Conservation (phyloP, 768 basidiomycete genomes). For the Russula abietina region DNA sequence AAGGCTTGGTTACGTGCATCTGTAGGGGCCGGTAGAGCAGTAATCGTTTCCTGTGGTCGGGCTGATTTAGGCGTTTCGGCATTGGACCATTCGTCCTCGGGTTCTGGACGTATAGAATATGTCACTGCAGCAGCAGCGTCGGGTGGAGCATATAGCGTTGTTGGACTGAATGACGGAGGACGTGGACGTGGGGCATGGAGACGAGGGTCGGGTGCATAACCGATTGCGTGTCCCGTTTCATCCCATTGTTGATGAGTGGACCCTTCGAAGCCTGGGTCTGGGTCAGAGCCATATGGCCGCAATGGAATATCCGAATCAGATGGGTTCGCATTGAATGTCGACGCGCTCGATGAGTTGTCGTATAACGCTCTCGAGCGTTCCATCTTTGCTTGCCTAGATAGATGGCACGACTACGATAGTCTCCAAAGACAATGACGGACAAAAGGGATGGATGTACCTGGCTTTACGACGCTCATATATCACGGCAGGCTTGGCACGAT, state of each 20-base stretch:
- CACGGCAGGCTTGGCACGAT: constrained; percentile 57
- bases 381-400: constrained; percentile 49
- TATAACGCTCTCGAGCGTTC: constrained; percentile 21
- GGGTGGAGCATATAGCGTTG: constrained; percentile 8
- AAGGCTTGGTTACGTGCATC: no score
- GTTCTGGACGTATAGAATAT: not conserved
- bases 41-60: not conserved
- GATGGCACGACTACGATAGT: not conserved
- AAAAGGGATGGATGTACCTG: constrained; percentile 37
- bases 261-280: constrained; percentile 15
- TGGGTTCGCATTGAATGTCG: constrained; percentile 29
- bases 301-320: constrained; percentile 44
- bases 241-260: constrained; percentile 48
- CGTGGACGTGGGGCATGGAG: constrained; percentile 49
- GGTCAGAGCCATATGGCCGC: constrained; percentile 29
- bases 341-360: constrained; percentile 18
- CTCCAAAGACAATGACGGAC: not conserved
- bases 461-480: constrained; percentile 68
- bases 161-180: constrained; percentile 10
- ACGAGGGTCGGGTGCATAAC: constrained; percentile 40
- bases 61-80: constrained; percentile 7
- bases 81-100: constrained; percentile 13
- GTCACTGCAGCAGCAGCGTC: constrained; percentile 1
- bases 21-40: not conserved
- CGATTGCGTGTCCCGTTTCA: constrained; percentile 42